Conservation (phyloP, 441 rosid genomes). For the Metrosideros polymorpha region DNA sequence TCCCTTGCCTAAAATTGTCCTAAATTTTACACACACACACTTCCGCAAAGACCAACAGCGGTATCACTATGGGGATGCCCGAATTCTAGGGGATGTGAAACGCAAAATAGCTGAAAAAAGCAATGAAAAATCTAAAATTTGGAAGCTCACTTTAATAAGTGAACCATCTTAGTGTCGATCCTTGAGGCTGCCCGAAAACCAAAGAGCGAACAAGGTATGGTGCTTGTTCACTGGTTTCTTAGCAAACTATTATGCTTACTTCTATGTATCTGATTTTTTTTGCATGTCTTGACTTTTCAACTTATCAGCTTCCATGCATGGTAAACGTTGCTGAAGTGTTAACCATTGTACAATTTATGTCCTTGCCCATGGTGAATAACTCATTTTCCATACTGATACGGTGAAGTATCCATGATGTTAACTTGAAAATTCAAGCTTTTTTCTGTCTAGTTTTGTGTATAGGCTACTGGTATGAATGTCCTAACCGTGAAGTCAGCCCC, state of each 20-base stretch:
- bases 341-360: background rate
- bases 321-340: background rate
- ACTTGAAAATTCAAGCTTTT: background rate
- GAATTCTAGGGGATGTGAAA: constrained; percentile 82
- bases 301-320: background rate
- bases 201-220: constrained; percentile 79
- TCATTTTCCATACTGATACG: background rate
- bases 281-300: background rate
- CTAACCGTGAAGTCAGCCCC: background rate
- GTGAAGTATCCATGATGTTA: background rate
- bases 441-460: background rate
- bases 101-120: constrained; percentile 86
- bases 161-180: constrained; percentile 95
- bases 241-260: background rate
- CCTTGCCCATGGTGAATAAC: background rate
- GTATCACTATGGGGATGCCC: constrained; percentile 87
- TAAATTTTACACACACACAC: no score
- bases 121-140: constrained; percentile 86
- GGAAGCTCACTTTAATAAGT: constrained; percentile 92
- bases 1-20: no score
- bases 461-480: background rate
- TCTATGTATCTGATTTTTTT: background rate
- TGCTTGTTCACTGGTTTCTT: background rate
- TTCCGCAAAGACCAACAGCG: no score
- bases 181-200: constrained; percentile 79